Conservation (phyloP, 2,329 filamentous ascomycete genomes). For the Macrophomina phaseolina region DNA sequence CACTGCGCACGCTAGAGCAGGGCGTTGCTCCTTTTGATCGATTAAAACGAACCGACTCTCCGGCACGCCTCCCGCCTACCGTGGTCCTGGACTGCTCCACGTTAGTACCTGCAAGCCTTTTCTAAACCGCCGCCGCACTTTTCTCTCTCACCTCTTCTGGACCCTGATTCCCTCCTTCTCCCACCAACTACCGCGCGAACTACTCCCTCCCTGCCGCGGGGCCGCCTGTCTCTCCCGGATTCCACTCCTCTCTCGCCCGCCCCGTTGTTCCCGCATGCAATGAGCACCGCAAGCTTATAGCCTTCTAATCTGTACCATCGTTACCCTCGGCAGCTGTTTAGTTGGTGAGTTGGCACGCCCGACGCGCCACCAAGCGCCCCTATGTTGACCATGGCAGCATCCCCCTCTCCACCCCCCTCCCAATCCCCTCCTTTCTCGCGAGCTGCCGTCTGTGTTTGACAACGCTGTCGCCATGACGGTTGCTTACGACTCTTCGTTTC, state of each 20-base stretch:
- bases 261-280: slow-evolving; percentile 28
- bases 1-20: slow-evolving; percentile 31
- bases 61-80: slow-evolving; percentile 50
- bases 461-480: slow-evolving; percentile 70
- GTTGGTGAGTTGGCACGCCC: slow-evolving; percentile 24
- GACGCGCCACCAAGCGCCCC: slow-evolving; percentile 9
- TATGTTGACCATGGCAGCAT: slow-evolving; percentile 17
- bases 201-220: slow-evolving; percentile 14
- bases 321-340: slow-evolving; percentile 18
- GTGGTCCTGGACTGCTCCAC: slow-evolving; percentile 49
- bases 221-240: slow-evolving; percentile 20
- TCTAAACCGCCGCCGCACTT: slow-evolving; percentile 44
- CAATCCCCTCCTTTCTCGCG: slow-evolving; percentile 9
- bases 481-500: slow-evolving; percentile 73
- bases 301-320: slow-evolving; percentile 10
- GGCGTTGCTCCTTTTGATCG: slow-evolving; percentile 45
- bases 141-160: slow-evolving; percentile 49
- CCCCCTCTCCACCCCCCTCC: background rate
- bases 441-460: background rate
- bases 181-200: slow-evolving; percentile 14
- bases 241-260: slow-evolving; percentile 18
- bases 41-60: slow-evolving; percentile 46
- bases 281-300: slow-evolving; percentile 34
- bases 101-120: slow-evolving; percentile 41
- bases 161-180: slow-evolving; percentile 37